A percentile compares a stretch with the other conserved stretches of the same genome.
Conservation (phyloP, 1,284 basidiomycete species). For the Papiliotrema nemorosa region DNA sequence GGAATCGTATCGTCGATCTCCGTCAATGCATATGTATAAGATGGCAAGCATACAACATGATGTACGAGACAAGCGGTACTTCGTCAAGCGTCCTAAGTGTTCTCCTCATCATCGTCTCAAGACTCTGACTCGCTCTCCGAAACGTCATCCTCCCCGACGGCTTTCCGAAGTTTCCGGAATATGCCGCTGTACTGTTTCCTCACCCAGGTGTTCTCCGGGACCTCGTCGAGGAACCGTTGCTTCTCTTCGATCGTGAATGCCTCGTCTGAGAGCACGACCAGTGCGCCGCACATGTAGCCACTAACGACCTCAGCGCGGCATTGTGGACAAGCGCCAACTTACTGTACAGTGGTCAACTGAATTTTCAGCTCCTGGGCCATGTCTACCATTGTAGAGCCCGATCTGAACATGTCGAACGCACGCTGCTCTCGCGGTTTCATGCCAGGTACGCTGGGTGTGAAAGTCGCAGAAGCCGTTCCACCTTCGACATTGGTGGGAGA, state of each 20-base stretch:
- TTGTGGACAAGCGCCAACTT: neutral
- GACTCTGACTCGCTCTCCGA: neutral
- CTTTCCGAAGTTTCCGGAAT: neutral
- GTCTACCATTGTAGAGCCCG: constrained; percentile 14
- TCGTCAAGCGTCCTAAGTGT: no score
- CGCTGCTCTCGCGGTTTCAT: constrained; percentile 14
- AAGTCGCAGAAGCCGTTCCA: neutral
- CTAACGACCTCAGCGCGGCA: neutral
- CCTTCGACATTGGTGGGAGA: neutral
- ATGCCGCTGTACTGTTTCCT: neutral
- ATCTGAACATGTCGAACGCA: constrained; percentile 20
- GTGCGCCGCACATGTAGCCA: constrained; percentile 1
- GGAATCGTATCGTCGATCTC: neutral
- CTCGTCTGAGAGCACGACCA: constrained; percentile 6
- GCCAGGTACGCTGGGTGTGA: constrained; percentile 5
- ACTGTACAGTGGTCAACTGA: constrained; percentile 23
- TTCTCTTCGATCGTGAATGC: constrained; percentile 3
- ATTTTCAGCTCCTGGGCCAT: constrained; percentile 17
- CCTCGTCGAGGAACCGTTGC: constrained; percentile 4
- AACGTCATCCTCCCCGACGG: neutral
- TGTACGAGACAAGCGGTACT: no score
- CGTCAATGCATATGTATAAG: no score
- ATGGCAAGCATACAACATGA: no score
- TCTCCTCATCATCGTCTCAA: no score
- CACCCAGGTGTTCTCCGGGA: neutral